Evolutionary conservation across 2,329 filamentous ascomycete genomes (phyloP), one percentile per base, ranked within the genome.

Genomic region (Penicillium sp.): DNA sequence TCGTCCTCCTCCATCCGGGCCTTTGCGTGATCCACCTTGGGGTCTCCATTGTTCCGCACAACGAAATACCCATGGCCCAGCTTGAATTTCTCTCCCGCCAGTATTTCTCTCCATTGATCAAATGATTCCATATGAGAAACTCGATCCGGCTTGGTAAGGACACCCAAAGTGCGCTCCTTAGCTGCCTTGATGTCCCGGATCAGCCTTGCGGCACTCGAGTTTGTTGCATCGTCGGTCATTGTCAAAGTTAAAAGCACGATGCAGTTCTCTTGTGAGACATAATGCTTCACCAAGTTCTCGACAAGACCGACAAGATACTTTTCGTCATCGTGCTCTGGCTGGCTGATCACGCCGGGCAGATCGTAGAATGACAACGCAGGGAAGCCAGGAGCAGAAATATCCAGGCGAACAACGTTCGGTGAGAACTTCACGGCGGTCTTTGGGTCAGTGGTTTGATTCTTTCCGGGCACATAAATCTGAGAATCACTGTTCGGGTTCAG

Each of bases 121-220:
- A 86, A 79, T 0, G 77, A 78, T 1, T 83, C 80, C 0, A 83
- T 82, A 0, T 78, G 73, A 0, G 87, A 84, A 0, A 93, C 77
- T 0, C 90, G 84, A 64, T 97, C 93, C 0, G 93, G 92, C 70
- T 96, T 97, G 0, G 93, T 97, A 17, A 97, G 82, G 0, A 96
- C 90, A 0, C 91, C 91, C 57, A 91, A 82, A 0, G 88, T 91
- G 1, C 89, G 82, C 3, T 81, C 65, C 2, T 84, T 81, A 0
- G 89, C 89, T 1, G 80, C 80, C 15, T 62, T 64, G 1, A 86
- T 78, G 45, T 83, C 75, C 33, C 86, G 77, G 66, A 93, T 86
- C 2, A 92, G 82, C 0, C 84, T 83, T 12, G 90, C 87, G 0
- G 91, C 90, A 0, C 84, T 89, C 0, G 90, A 94, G 15, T 89